phyloP scores from a whole-genome alignment of 2,329 filamentous ascomycete genomes.

The Peltaster fructicola region DNA sequence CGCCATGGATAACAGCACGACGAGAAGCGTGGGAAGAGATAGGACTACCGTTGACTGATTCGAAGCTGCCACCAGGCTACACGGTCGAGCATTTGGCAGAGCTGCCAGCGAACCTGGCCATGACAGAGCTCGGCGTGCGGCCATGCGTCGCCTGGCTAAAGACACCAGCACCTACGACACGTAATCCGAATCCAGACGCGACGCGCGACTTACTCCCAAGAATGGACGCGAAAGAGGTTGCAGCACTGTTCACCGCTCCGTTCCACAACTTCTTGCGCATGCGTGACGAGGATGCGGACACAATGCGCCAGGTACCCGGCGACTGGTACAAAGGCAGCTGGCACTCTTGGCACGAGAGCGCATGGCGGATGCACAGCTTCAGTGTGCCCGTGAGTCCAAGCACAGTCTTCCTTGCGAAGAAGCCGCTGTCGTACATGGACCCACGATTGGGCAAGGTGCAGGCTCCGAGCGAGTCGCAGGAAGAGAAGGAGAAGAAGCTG shows the following conservation, averaged over 20 bases:
- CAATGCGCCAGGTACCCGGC: constrained; percentile 23
- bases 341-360: constrained; percentile 57
- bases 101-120: constrained; percentile 43
- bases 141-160: constrained; percentile 43
- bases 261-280: constrained; percentile 64
- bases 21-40: constrained; percentile 90
- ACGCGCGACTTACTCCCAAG: constrained; percentile 38
- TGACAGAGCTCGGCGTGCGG: constrained; percentile 31
- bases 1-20: constrained; percentile 60
- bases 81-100: constrained; percentile 73
- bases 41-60: constrained; percentile 58
- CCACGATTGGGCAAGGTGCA: constrained; percentile 5
- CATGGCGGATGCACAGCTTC: constrained; percentile 87
- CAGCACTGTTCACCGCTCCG: constrained; percentile 79
- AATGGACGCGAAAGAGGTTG: constrained; percentile 78
- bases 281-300: constrained; percentile 34
- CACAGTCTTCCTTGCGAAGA: constrained; percentile 32
- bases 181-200: constrained; percentile 43
- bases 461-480: not conserved
- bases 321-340: constrained; percentile 77
- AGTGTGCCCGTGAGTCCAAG: constrained; percentile 64
- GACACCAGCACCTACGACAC: constrained; percentile 23
- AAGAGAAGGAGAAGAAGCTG: constrained; percentile 4
- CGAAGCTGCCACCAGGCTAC: constrained; percentile 57
- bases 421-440: constrained; percentile 8